phyloP scores from a whole-genome alignment of 305 asterid species.

The Solanum aculeatissimum region DNA sequence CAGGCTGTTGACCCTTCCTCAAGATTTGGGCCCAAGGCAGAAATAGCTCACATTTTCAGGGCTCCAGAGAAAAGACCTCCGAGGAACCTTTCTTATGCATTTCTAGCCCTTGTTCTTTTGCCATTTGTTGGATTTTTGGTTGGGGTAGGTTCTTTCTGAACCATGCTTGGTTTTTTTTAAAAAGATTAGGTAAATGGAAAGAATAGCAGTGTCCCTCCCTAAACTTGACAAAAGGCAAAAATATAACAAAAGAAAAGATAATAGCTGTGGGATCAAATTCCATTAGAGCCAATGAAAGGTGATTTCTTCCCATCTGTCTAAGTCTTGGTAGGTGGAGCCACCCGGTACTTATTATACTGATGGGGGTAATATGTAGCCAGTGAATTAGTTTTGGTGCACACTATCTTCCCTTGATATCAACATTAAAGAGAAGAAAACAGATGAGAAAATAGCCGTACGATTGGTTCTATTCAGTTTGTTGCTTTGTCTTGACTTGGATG shows the following conservation, averaged over 20 bases:
- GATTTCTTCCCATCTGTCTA: background rate
- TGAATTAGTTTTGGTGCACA: background rate
- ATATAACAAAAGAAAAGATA: background rate
- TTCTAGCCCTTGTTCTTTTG: conserved; percentile 66
- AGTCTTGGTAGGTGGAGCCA: background rate
- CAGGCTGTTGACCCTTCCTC: conserved; percentile 58
- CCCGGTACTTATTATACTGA: background rate
- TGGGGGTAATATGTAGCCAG: background rate
- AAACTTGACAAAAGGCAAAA: background rate
- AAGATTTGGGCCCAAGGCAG: conserved; percentile 84
- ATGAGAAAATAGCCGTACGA: background rate
- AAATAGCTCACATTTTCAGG: conserved; percentile 80
- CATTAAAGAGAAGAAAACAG: background rate
- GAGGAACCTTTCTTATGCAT: conserved; percentile 60
- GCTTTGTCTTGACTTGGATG: background rate
- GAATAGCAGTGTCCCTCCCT: background rate
- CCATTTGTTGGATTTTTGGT: conserved; percentile 76
- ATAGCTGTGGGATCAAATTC: background rate
- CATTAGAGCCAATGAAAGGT: background rate
- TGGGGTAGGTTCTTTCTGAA: conserved; percentile 39
- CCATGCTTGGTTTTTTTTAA: background rate
- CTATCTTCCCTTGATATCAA: background rate
- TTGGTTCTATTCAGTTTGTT: background rate
- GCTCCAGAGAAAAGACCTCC: conserved; percentile 84
- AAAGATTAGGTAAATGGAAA: background rate